Base-by-base conservation (phyloP, 805 yeast species). In the Wickerhamiella azymoides region DNA sequence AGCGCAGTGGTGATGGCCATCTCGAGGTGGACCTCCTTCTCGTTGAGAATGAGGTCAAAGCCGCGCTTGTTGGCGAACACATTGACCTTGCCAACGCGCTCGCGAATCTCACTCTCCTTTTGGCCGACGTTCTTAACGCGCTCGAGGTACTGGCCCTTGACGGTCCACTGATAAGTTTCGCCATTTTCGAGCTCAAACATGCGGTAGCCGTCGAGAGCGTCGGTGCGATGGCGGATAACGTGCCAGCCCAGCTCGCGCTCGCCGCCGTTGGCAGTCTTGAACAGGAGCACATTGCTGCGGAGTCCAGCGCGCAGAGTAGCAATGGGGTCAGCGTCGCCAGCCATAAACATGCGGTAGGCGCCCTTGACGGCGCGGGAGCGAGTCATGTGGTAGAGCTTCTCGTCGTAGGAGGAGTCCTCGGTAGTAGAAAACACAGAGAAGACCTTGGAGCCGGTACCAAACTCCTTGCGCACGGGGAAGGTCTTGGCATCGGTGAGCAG, bases 361-460 rank as follows among this genome's bases (percentile, higher is more conserved):
- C 82, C 80, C 59, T 76, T 76, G 43, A 76, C 80, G 3, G 80
- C 79, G 50, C 80, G 66, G n/a, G 81, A 76, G 52, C 81, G 66
- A 13, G 66, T 68, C 62, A 74, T 72, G 70, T 75, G 71, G 54
- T 70, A 75, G 14, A 74, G 52, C 25, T 72, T 61, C 39, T 72
- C 62, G 27, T 54, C 55, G 24, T 57, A 51, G 7, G 55, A 47
- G n/a, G 42, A 40, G 17, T 55, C 56, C 13, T 61, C 59, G 49
- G 69, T 70, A 9, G 47, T 53, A 9, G 46, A 60, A 53, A 63
- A 75, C 10, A 77, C 82, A 50, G 73, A 76, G 53, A 69, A 72
- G 3, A 68, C 63, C 50, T 76, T 76, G 24, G 76, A 73, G 1
- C 81, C 81, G 0, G 77, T 71, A 16, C 81, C 81, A 57, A 76